A percentile compares a stretch with the other conserved stretches of the same genome.
Conservation (phyloP, 495 filamentous ascomycete species). For the Podospora tetraspora region DNA sequence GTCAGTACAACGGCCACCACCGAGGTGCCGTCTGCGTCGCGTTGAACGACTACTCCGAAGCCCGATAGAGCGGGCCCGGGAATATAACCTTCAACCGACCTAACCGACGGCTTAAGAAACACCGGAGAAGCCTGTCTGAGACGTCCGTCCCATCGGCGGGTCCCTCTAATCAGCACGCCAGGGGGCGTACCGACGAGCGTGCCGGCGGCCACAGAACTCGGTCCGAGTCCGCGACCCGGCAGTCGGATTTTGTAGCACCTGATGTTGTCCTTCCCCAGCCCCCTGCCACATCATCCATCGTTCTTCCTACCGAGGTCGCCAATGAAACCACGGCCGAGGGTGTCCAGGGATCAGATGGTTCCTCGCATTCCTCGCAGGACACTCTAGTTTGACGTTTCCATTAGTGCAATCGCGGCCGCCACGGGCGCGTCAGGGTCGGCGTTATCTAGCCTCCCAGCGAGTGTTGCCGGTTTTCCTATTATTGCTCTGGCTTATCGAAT, state of each 20-base stretch:
- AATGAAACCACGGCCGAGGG: not conserved
- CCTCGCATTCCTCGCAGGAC: not conserved
- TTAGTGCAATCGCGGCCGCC: not conserved
- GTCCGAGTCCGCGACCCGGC: not conserved
- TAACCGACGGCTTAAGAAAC: not conserved
- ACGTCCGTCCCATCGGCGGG: not conserved
- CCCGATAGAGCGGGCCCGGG: slow-evolving; percentile 36
- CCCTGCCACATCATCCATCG: not conserved
- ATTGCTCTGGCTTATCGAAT: not conserved
- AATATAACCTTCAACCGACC: slow-evolving; percentile 4
- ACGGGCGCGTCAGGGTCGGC: not conserved
- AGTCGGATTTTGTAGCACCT: not conserved
- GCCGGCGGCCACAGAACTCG: not conserved
- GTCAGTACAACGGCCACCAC: slow-evolving; percentile 98
- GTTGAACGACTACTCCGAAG: slow-evolving; percentile 92
- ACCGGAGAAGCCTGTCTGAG: not conserved
- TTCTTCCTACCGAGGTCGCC: not conserved
- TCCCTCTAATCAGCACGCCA: not conserved
- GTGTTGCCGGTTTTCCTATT: not conserved
- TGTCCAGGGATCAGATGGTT: not conserved
- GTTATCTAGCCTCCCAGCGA: not conserved
- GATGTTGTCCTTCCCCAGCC: not conserved
- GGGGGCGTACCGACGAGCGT: not conserved
- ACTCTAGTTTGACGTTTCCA: not conserved
- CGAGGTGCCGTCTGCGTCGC: slow-evolving; percentile 93